Conservation (phyloP, 495 filamentous ascomycete genomes). For the Collariella sp. region DNA sequence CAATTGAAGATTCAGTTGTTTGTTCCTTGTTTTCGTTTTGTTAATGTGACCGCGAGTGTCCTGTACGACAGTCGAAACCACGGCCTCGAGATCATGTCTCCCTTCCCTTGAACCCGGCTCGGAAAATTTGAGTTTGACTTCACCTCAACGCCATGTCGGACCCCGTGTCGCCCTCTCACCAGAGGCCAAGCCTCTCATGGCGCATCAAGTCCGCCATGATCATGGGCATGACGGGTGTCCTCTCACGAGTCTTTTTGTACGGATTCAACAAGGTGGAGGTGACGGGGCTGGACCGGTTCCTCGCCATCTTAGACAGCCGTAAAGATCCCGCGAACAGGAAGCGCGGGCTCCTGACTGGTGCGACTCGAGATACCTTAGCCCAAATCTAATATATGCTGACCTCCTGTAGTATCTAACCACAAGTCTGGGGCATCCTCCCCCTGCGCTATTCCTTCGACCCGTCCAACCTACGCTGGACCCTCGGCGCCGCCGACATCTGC, state of each 20-base stretch:
- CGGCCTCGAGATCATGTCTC: neutral
- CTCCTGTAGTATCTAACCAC: conserved; percentile 76
- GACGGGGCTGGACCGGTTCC: conserved; percentile 63
- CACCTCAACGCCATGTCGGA: conserved; percentile 8
- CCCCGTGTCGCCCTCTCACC: conserved; percentile 7
- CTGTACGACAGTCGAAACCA: neutral
- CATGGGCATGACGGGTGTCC: conserved; percentile 44
- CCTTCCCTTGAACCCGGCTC: neutral
- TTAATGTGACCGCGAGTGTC: too few species aligned
- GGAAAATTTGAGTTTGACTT: neutral
- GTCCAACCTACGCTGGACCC: conserved; percentile 70
- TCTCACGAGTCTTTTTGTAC: conserved; percentile 39
- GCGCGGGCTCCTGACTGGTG: conserved; percentile 81
- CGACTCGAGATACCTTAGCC: neutral
- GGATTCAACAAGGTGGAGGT: conserved; percentile 52
- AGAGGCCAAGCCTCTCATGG: conserved; percentile 43
- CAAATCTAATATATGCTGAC: conserved; percentile 10
- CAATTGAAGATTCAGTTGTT: neutral
- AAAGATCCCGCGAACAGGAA: conserved; percentile 57
- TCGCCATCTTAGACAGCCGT: conserved; percentile 65
- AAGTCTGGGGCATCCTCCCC: conserved; percentile 82
- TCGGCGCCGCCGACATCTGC: conserved; percentile 90
- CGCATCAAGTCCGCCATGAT: conserved; percentile 44
- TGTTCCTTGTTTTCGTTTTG: too few species aligned
- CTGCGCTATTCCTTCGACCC: conserved; percentile 57